Conservation (phyloP, 768 basidiomycete genomes). For the Saitozyma podzolica region DNA sequence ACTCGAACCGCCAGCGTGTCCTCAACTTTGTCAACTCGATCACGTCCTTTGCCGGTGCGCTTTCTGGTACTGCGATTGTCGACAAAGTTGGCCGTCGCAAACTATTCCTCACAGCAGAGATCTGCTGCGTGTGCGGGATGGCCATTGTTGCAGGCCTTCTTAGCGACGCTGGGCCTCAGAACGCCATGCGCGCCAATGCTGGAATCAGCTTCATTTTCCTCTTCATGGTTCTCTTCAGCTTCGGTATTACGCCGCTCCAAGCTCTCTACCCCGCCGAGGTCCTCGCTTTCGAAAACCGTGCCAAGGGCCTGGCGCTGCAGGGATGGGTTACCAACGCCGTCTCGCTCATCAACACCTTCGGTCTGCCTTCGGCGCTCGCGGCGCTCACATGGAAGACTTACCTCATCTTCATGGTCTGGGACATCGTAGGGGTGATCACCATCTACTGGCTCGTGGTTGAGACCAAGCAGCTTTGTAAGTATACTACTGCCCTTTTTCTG, state of each 20-base stretch:
- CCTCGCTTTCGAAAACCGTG: constrained; percentile 59
- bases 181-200: constrained; percentile 56
- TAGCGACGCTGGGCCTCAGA: constrained; percentile 51
- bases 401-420: constrained; percentile 59
- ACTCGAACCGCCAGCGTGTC: constrained; percentile 51
- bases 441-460: constrained; percentile 59
- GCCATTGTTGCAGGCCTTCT: constrained; percentile 59
- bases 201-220: constrained; percentile 58
- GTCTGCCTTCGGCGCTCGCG: constrained; percentile 23
- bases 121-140: constrained; percentile 55
- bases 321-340: constrained; percentile 57
- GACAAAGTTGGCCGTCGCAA: constrained; percentile 60
- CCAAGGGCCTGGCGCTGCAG: constrained; percentile 60
- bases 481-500: constrained; percentile 21
- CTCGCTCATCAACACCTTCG: constrained; percentile 44
- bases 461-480: constrained; percentile 55
- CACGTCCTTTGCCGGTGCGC: constrained; percentile 57
- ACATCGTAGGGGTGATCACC: constrained; percentile 57
- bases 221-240: constrained; percentile 56
- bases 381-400: constrained; percentile 44
- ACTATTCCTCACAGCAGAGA: constrained; percentile 56
- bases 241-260: constrained; percentile 64
- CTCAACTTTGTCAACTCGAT: constrained; percentile 62
- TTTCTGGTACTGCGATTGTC: constrained; percentile 55
- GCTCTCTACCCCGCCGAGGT: constrained; percentile 62